Evolutionary conservation across 495 filamentous ascomycete genomes (phyloP), one percentile per base, ranked within the genome.

Genomic region (Bacidia gigantensis): DNA sequence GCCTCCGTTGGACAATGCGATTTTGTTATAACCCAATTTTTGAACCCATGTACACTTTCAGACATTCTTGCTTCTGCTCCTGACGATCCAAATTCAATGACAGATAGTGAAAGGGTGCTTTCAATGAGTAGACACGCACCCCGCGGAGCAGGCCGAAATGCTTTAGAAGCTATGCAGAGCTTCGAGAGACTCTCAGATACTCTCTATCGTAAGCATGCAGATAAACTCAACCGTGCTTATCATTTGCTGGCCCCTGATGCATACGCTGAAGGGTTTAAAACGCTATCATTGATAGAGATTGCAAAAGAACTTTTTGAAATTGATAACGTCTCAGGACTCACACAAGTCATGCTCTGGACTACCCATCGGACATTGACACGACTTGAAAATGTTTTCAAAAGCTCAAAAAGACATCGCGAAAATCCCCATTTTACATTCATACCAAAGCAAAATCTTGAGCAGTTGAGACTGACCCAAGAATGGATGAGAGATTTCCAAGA

Each of bases 11-110:
- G 66, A 40, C 59, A 66, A 43, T 58, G 80, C 5, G 70, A 76
- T 45, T 90, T 82, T 61, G 72, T 78, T 3, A 68, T 89, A 46
- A 80, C 79, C 51, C 65, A 65, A 0, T 89, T 89, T 62, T 74
- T 79, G 17, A 57, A 75, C 3, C 70, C 67, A 2, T 65, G 75
- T 14, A 67, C 81, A 43, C 58, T 92, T 12, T 62, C 72, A 12
- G 70, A 78, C 3, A 58, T 95, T 23, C 60, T 79, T 7, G 74
- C 76, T 17, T 80, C 79, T 60, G 65, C 93, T 29, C 88, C 86
- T 0, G 66, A 61, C 46, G 51, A 60, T 0, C 61, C 64, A 22
- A 56, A 72, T 23, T 64, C 71, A 0, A 44, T 66, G 22, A 58
- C 68, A 14, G 53, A 69, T 3, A 40, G 65, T 7, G 72, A 80